Evolutionary conservation across 352 stramenopile species (phyloP).

Genomic region (Hyaloperonospora brassicae): DNA sequence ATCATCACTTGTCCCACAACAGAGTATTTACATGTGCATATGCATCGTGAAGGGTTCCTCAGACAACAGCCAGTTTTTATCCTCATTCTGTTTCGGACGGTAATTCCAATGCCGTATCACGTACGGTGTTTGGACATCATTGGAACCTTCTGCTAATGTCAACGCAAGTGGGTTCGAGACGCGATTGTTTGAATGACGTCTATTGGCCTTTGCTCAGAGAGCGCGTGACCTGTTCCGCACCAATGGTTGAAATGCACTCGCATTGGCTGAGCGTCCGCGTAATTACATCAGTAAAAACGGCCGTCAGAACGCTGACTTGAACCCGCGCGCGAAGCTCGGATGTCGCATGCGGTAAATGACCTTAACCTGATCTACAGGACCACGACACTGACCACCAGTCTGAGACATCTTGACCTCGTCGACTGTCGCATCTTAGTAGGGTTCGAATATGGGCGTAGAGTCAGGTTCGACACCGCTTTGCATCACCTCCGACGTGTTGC

Average conservation of each 20-base stretch:
- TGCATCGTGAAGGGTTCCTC: slow-evolving; percentile 43
- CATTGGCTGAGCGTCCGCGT: slow-evolving; percentile 13
- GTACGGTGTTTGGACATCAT: slow-evolving; percentile 64
- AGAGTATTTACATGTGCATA: slow-evolving; percentile 11
- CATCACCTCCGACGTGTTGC: too few relatives aligned
- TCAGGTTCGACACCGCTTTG: too few relatives aligned
- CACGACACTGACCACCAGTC: too few relatives aligned
- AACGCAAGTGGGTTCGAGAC: neutral
- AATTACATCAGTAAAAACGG: slow-evolving; percentile 22
- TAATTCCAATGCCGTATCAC: slow-evolving; percentile 68
- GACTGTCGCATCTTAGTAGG: too few relatives aligned
- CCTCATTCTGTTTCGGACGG: slow-evolving; percentile 76
- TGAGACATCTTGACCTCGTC: too few relatives aligned
- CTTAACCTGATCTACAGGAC: too few relatives aligned
- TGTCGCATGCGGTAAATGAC: too few relatives aligned
- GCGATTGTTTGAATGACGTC: slow-evolving; percentile 21
- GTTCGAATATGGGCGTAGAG: too few relatives aligned
- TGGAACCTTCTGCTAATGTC: slow-evolving; percentile 34
- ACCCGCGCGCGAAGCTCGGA: too few relatives aligned
- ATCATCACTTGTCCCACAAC: slow-evolving; percentile 68
- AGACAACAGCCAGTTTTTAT: slow-evolving; percentile 84
- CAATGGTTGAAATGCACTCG: slow-evolving; percentile 9
- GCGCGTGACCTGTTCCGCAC: slow-evolving; percentile 7
- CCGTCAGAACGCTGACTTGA: neutral
- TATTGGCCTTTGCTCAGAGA: neutral